Percentiles rank a stretch among this genome's conserved stretches.
phyloP scores from a whole-genome alignment of 2,329 filamentous ascomycete species.

The Trichoderma aggressivum region DNA sequence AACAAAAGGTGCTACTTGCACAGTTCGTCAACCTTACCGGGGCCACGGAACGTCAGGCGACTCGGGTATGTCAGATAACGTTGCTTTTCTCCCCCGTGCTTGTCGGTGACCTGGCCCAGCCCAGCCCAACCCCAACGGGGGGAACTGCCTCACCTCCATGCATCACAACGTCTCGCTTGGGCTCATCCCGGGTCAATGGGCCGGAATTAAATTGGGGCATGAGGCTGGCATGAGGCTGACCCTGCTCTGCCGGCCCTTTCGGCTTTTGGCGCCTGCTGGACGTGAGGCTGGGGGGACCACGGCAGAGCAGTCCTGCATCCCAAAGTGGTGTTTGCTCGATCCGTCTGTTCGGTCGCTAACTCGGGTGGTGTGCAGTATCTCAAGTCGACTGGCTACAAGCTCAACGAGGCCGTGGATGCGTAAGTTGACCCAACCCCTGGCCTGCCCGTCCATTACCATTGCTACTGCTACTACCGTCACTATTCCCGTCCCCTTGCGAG shows the following conservation, averaged over 20 bases:
- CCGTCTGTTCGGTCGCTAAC: constrained; percentile 13
- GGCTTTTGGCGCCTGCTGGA: constrained; percentile 15
- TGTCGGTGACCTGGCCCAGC: background rate
- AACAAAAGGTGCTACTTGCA: constrained; percentile 40
- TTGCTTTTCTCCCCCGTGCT: background rate
- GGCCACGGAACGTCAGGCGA: constrained; percentile 42
- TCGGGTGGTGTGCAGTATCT: constrained; percentile 39
- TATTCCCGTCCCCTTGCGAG: background rate
- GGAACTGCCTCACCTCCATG: background rate
- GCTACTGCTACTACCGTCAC: background rate
- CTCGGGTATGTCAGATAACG: constrained; percentile 39
- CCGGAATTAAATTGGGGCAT: constrained; percentile 14
- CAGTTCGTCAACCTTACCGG: constrained; percentile 46
- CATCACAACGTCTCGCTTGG: constrained; percentile 10
- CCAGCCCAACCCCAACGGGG: background rate
- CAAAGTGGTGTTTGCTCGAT: constrained; percentile 10
- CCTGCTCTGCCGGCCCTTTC: constrained; percentile 2
- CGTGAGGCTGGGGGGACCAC: background rate
- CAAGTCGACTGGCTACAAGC: constrained; percentile 47
- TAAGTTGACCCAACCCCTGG: constrained; percentile 42
- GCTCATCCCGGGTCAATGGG: constrained; percentile 15
- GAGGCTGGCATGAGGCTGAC: constrained; percentile 17
- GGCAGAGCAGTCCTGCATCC: constrained; percentile 8
- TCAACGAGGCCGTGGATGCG: constrained; percentile 55
- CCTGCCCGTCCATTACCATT: background rate